Base-by-base conservation (phyloP, 1,284 basidiomycete species). In the Bjerkandera adusta region DNA sequence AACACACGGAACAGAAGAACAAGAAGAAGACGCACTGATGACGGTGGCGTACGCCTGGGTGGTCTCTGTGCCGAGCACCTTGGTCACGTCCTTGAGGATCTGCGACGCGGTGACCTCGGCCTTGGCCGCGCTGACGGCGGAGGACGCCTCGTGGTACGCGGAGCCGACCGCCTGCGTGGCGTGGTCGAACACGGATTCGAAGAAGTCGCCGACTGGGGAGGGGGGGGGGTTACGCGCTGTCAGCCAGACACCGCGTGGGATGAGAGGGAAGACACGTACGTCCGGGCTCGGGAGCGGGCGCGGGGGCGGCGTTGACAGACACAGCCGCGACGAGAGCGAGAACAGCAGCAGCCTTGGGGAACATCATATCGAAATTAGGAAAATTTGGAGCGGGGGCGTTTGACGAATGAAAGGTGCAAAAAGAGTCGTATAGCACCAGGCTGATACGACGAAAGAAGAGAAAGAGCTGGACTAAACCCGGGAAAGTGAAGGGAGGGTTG, bases 381-480 rank as follows among this genome's bases (percentile, higher is more conserved):
- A 27, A 22, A 33, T 5, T 22, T 8, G 43, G 27, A 43, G n/a
- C n/a, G n/a, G n/a, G 51, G 26, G 12, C 11, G 37, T 39, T 43
- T 20, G 37, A 43, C 15, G 15, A 39, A 43, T 16, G 11, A 30
- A 11, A 39, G 29, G 27, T 7, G n/a, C 12, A 6, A 10, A 15
- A 44, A 41, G 12, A 11, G 52, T 20, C 16, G 38, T 33, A 53
- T 34, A 58, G 57, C 57, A 55, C 57, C 57, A 43, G 57, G 57
- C 57, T 55, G 52, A 25, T 39, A 27, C 32, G 43, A 36, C n/a
- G 42, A 34, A 51, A 42, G 18, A 47, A 52, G 42, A 49, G 21
- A 15, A 20, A 22, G 43, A 24, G 36, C 21, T 49, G 47, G 53
- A 54, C 30, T 43, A 45, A 21, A 52, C 51, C 50, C 49, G 43